Conservation (phyloP, 2,329 filamentous ascomycete species). For the Xylaria sp. region DNA sequence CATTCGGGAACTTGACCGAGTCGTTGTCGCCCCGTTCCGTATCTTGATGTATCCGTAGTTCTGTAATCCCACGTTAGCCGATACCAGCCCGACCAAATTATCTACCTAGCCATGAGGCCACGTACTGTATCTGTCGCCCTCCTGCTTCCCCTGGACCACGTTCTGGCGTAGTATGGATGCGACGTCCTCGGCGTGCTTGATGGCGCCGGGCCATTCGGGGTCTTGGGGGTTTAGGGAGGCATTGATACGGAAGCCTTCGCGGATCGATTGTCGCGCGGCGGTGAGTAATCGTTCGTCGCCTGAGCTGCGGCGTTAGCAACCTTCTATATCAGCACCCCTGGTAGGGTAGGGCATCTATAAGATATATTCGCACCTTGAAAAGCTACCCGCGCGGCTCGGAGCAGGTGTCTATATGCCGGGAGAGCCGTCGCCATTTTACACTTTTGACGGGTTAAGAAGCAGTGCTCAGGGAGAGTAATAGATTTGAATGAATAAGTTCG, state of each 20-base stretch:
- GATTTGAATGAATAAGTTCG: background rate
- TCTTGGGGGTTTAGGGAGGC: conserved; percentile 60
- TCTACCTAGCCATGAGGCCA: conserved; percentile 20
- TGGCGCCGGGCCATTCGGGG: conserved; percentile 62
- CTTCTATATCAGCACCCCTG: background rate
- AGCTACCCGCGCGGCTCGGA: conserved; percentile 79
- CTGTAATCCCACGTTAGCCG: conserved; percentile 48
- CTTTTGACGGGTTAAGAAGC: too few relatives aligned
- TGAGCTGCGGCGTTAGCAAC: conserved; percentile 40
- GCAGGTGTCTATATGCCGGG: conserved; percentile 74
- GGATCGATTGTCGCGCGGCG: conserved; percentile 74
- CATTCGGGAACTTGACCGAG: conserved; percentile 70
- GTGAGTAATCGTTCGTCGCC: conserved; percentile 70
- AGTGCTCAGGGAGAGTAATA: background rate
- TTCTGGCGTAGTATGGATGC: conserved; percentile 80
- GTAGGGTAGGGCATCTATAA: conserved; percentile 1
- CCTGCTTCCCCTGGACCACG: conserved; percentile 77
- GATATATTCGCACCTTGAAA: conserved; percentile 68
- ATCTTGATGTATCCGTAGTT: conserved; percentile 84
- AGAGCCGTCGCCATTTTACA: conserved; percentile 49
- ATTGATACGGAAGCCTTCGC: conserved; percentile 72
- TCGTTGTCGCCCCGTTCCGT: conserved; percentile 95
- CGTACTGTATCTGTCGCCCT: conserved; percentile 64
- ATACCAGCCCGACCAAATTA: background rate
- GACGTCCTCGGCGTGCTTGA: conserved; percentile 81